Evolutionary conservation across 495 filamentous ascomycete species (phyloP).

Genomic region (Geopyxis carbonaria): DNA sequence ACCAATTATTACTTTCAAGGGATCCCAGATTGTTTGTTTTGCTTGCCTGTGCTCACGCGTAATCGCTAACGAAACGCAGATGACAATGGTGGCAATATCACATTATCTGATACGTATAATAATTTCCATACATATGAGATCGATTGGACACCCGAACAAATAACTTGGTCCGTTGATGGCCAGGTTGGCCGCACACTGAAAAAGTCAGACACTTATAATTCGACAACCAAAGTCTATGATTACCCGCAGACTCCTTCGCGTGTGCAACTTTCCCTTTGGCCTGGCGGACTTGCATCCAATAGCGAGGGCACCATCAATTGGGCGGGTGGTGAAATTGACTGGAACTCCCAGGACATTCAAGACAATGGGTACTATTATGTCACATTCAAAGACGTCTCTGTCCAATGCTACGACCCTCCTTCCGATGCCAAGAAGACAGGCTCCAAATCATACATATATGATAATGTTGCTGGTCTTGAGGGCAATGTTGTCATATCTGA

Average conservation of each 20-base stretch:
- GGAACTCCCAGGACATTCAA: conserved; percentile 68
- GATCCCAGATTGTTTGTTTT: conserved; percentile 68
- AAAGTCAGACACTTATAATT: conserved; percentile 66
- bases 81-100: conserved; percentile 47
- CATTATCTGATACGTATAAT: conserved; percentile 52
- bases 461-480: conserved; percentile 43
- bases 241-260: conserved; percentile 91
- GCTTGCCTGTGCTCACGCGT: neutral
- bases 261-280: conserved; percentile 91
- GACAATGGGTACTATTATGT: conserved; percentile 79
- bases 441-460: conserved; percentile 55
- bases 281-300: conserved; percentile 65
- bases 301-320: conserved; percentile 72
- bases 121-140: conserved; percentile 85
- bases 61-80: too few species aligned
- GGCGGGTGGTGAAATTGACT: conserved; percentile 81
- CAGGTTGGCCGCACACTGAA: conserved; percentile 53
- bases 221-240: conserved; percentile 60
- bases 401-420: conserved; percentile 70
- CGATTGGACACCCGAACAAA: conserved; percentile 71
- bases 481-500: conserved; percentile 56
- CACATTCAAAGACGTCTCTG: conserved; percentile 53
- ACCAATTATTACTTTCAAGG: conserved; percentile 97
- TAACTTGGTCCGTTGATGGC: conserved; percentile 77
- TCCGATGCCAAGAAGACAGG: conserved; percentile 37